These are phyloP conservation scores for Boletellus dicymbophilus DNA, from an alignment of 1,284 basidiomycete species.

Conservation along the genomic window DNA sequence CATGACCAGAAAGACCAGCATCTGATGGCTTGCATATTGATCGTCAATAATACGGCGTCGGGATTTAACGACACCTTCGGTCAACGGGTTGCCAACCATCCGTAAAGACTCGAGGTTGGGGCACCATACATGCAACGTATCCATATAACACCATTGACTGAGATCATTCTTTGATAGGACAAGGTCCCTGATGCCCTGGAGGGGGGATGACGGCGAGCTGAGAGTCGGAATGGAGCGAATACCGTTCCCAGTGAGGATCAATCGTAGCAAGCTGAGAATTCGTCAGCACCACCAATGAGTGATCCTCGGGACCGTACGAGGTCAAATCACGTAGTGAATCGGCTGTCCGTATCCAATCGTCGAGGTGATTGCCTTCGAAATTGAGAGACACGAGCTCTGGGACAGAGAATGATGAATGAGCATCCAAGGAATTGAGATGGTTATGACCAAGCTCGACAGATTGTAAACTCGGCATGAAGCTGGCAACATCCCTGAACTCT, in stretches of 20 bases:
- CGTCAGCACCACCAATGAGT: conserved; percentile 14
- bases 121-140: conserved; percentile 68
- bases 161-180: conserved; percentile 68
- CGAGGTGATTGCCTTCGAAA: conserved; percentile 72
- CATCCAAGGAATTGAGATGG: conserved; percentile 43
- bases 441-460: conserved; percentile 83
- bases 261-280: conserved; percentile 38
- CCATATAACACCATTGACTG: conserved; percentile 66
- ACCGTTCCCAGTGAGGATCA: conserved; percentile 72
- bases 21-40: conserved; percentile 32
- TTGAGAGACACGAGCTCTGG: conserved; percentile 60
- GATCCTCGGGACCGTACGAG: conserved; percentile 41
- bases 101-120: conserved; percentile 61
- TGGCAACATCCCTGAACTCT: conserved; percentile 57
- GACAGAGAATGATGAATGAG: conserved; percentile 18
- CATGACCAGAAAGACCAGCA: conserved; percentile 41
- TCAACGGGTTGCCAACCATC: conserved; percentile 62
- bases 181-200: conserved; percentile 53
- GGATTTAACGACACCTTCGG: conserved; percentile 42
- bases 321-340: conserved; percentile 48
- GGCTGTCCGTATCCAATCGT: conserved; percentile 59
- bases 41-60: not conserved
- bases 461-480: conserved; percentile 61
- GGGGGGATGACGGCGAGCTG: conserved; percentile 18
- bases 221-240: conserved; percentile 53